These are phyloP conservation scores for Cantharellus anzutake DNA, from an alignment of 768 basidiomycete genomes.

Conservation along the genomic window DNA sequence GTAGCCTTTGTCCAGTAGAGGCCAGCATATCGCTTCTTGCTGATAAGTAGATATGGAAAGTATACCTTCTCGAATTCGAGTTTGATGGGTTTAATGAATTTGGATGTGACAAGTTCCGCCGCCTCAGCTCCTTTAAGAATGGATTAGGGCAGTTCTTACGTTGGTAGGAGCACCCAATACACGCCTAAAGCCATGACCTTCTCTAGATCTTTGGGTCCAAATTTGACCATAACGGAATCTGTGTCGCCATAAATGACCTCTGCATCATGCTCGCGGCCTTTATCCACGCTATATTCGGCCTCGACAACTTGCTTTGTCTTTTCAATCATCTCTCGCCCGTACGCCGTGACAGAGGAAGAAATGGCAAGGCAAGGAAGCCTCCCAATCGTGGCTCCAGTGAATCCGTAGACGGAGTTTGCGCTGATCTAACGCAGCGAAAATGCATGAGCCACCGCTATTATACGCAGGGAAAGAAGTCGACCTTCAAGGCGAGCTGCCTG, in stretches of 20 bases:
- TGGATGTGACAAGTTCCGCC: conserved; percentile 72
- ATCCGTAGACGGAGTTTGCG: conserved; percentile 98
- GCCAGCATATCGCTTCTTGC: conserved; percentile 96
- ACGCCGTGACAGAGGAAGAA: conserved; percentile 87
- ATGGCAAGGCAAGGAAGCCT: conserved; percentile 92
- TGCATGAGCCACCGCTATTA: background rate
- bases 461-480: conserved; percentile 13
- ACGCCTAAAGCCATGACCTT: conserved; percentile 80
- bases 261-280: conserved; percentile 73
- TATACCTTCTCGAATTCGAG: conserved; percentile 99
- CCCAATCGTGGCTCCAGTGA: conserved; percentile 93
- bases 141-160: background rate
- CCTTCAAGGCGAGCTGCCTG: conserved; percentile 91
- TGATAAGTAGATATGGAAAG: conserved; percentile 94
- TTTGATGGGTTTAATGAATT: conserved; percentile 92
- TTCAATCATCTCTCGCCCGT: conserved; percentile 98
- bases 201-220: conserved; percentile 73
- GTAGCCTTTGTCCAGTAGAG: conserved; percentile 93
- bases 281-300: conserved; percentile 62
- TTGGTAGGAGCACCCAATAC: conserved; percentile 10
- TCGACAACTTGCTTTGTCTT: conserved; percentile 89
- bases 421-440: conserved; percentile 42
- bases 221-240: conserved; percentile 97
- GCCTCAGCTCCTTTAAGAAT: conserved; percentile 59
- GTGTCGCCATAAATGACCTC: conserved; percentile 98